Base-by-base conservation (phyloP, 2,329 filamentous ascomycete genomes). In the Exophiala xenobiotica region DNA sequence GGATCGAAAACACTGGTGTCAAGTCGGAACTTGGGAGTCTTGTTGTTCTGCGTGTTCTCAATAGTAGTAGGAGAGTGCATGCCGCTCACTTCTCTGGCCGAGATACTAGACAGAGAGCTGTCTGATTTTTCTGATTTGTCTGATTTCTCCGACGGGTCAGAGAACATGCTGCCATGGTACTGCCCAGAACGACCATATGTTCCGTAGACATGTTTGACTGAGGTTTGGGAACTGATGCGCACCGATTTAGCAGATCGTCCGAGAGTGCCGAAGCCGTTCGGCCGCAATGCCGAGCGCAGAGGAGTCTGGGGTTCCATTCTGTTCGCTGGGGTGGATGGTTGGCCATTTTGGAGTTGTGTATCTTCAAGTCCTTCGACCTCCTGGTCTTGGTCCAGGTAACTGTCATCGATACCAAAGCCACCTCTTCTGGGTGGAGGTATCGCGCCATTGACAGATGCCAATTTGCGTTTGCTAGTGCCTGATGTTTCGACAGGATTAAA, bases 321-420 rank as follows among this genome's bases (percentile, higher is more conserved):
- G 18, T 22, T 47, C 6, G 40, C 18, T 22, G 53, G 53, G 12
- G 56, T 58, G 6, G 53, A 42, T 26, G 53, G 56, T 23, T 51
- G 39, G 5, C 33, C 31, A 16, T 46, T 24, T 47, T 40, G 6
- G 19, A 31, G n/a, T n/a, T 40, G 46, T 11, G 45, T 39, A 16
- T 53, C 49, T 18, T 52, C 53, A 19, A 58, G 38, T 3, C 46
- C 56, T 20, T 56, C 53, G 31, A 54, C 39, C 18, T 59, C 50
- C 19, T 42, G 43, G 8, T 59, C 56, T 4, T 48, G 38, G 19
- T 59, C 56, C 12, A 56, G 51, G 37, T 54, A 56, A 22, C 26
- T 53, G 43, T 58, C 56, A n/a, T 56, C 51, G 26, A 59, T 56
- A n/a, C 56, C 56, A 20, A 49, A 59, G 12, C 53, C 53, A 38